These are phyloP conservation scores for Penicillium concentricum DNA, from an alignment of 2,329 filamentous ascomycete genomes.

Conservation along the genomic window DNA sequence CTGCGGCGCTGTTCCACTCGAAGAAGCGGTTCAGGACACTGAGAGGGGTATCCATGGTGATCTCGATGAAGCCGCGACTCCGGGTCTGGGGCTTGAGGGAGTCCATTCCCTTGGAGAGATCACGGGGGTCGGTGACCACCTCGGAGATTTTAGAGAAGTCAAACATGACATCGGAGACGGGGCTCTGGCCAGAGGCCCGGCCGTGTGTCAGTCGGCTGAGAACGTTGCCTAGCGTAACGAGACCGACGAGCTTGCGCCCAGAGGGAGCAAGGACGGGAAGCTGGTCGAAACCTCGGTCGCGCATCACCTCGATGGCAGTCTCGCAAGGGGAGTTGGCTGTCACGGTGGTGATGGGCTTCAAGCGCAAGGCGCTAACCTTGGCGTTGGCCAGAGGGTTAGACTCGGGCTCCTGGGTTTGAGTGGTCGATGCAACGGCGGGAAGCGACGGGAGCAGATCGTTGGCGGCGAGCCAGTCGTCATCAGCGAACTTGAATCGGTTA, in stretches of 20 bases:
- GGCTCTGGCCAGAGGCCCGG: slow-evolving; percentile 69
- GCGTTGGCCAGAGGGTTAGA: slow-evolving; percentile 72
- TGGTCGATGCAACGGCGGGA: slow-evolving; percentile 42
- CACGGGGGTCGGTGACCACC: slow-evolving; percentile 82
- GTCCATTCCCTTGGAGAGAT: slow-evolving; percentile 49
- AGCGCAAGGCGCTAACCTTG: slow-evolving; percentile 76
- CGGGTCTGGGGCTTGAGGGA: slow-evolving; percentile 43
- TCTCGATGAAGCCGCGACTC: slow-evolving; percentile 79
- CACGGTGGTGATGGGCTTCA: slow-evolving; percentile 92
- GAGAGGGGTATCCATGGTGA: slow-evolving; percentile 85
- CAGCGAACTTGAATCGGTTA: slow-evolving; percentile 65
- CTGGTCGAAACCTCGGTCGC: slow-evolving; percentile 96
- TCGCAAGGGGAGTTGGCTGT: slow-evolving; percentile 68
- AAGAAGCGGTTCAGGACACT: slow-evolving; percentile 86
- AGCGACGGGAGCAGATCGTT: slow-evolving; percentile 80
- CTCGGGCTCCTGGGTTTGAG: slow-evolving; percentile 32
- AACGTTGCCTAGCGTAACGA: slow-evolving; percentile 92
- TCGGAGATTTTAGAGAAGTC: slow-evolving; percentile 86
- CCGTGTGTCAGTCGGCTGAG: slow-evolving; percentile 85
- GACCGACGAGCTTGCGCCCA: slow-evolving; percentile 74
- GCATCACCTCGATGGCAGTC: slow-evolving; percentile 95
- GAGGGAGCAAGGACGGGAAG: slow-evolving; percentile 78
- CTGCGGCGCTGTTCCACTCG: slow-evolving; percentile 95
- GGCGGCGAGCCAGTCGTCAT: slow-evolving; percentile 97
- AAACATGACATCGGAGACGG: slow-evolving; percentile 91